phyloP scores from a whole-genome alignment of 2,329 filamentous ascomycete genomes.

The Rachicladosporium sp. region DNA sequence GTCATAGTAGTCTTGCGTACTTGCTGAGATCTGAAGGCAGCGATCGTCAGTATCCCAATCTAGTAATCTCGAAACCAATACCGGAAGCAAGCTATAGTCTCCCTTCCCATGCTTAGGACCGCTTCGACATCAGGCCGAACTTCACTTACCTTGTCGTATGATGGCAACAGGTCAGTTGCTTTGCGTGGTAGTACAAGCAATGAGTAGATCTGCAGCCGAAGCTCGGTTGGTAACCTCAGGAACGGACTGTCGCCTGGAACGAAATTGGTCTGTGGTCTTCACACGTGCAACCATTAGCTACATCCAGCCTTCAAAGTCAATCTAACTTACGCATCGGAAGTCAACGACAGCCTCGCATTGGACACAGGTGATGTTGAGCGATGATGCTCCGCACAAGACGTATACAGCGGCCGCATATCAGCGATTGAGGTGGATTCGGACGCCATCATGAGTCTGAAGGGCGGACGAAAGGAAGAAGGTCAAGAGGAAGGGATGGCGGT shows the following conservation, averaged over 20 bases:
- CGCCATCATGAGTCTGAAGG: too few relatives aligned
- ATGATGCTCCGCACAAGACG: constrained; percentile 14
- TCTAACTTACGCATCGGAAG: background rate
- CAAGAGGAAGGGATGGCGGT: background rate
- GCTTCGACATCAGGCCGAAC: too few relatives aligned
- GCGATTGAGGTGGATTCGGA: background rate
- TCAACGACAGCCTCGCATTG: background rate
- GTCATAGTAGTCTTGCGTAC: constrained; percentile 30
- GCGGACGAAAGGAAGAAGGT: background rate
- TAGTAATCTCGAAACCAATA: too few relatives aligned
- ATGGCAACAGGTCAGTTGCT: constrained; percentile 18
- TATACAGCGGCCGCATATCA: constrained; percentile 11
- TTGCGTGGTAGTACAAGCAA: constrained; percentile 28
- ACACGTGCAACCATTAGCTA: too few relatives aligned
- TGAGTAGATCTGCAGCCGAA: constrained; percentile 36
- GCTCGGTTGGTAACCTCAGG: constrained; percentile 33
- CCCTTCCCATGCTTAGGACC: too few relatives aligned
- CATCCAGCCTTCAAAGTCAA: too few relatives aligned
- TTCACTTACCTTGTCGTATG: constrained; percentile 11
- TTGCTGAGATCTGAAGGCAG: constrained; percentile 13
- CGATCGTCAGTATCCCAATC: constrained; percentile 1
- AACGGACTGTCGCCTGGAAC: constrained; percentile 17
- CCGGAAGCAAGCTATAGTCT: too few relatives aligned
- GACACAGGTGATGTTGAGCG: constrained; percentile 3
- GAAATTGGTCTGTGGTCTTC: background rate